A percentile compares a stretch with the other conserved stretches of the same genome.
Conservation (phyloP, 768 basidiomycete genomes). For the Pulveroboletus sp. region DNA sequence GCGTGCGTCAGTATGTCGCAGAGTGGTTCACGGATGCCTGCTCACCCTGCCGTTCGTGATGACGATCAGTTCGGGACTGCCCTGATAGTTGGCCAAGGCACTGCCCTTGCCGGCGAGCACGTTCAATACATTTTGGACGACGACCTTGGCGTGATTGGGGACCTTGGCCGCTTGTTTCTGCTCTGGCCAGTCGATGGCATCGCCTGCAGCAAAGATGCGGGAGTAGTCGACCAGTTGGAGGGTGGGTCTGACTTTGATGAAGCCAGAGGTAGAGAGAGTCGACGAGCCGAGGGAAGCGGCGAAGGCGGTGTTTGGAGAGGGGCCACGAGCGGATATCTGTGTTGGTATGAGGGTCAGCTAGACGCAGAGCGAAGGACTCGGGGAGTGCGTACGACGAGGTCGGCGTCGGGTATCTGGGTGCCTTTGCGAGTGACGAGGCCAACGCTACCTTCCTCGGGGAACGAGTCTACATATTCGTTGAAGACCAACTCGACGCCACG, state of each 20-base stretch:
- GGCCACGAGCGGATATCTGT: constrained; percentile 28
- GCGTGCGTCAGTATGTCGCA: constrained; percentile 1
- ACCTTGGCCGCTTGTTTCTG: constrained; percentile 57
- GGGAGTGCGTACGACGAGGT: constrained; percentile 48
- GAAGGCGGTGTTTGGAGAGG: constrained; percentile 51
- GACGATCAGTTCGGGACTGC: constrained; percentile 48
- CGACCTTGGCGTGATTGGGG: constrained; percentile 38
- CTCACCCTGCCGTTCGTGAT: constrained; percentile 52
- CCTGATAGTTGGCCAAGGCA: constrained; percentile 41
- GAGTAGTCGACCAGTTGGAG: constrained; percentile 50
- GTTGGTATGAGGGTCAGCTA: background rate
- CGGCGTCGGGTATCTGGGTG: constrained; percentile 42
- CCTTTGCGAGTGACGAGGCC: constrained; percentile 49
- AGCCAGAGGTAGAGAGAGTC: constrained; percentile 33
- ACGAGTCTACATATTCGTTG: constrained; percentile 46
- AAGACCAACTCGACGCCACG: constrained; percentile 50
- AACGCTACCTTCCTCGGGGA: constrained; percentile 34
- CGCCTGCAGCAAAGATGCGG: constrained; percentile 61
- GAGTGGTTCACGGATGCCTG: background rate
- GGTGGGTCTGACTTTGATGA: constrained; percentile 52
- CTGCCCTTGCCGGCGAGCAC: constrained; percentile 35
- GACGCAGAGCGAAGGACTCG: background rate
- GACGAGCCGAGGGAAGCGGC: constrained; percentile 41
- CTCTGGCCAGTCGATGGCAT: constrained; percentile 59
- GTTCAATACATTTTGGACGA: constrained; percentile 46